Percentiles rank a stretch among this genome's conserved stretches.
Evolutionary conservation across 768 basidiomycete genomes (phyloP).

Genomic region (Psilocybe subaeruginosa): DNA sequence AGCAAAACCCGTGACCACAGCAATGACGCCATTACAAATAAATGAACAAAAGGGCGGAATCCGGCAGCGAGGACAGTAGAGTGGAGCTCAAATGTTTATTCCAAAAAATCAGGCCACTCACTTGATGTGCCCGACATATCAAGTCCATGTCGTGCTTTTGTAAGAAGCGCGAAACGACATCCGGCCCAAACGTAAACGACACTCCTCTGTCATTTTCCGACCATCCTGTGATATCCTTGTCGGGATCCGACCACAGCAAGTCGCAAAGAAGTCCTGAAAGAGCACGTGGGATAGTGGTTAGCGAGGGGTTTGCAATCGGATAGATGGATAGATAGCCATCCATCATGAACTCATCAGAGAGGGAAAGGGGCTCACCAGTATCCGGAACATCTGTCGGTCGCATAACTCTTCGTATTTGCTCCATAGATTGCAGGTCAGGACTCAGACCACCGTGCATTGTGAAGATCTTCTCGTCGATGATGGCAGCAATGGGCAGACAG

Average conservation of each 20-base stretch:
- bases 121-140: constrained; percentile 98
- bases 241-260: constrained; percentile 97
- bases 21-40: background rate
- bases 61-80: background rate
- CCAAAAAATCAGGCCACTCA: constrained; percentile 36
- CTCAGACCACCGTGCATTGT: constrained; percentile 99
- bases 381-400: constrained; percentile 98
- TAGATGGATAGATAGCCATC: background rate
- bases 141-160: constrained; percentile 99
- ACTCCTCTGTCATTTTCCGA: constrained; percentile 99
- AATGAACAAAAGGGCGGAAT: background rate
- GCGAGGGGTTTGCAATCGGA: constrained; percentile 3
- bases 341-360: background rate
- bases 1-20: background rate
- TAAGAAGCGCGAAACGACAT: constrained; percentile 96
- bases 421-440: constrained; percentile 98
- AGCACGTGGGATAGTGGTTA: background rate
- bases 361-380: constrained; percentile 65
- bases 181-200: constrained; percentile 98
- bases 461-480: constrained; percentile 99
- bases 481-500: constrained; percentile 97
- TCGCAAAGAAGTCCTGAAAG: constrained; percentile 87
- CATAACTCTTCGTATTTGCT: constrained; percentile 99
- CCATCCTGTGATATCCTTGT: constrained; percentile 99
- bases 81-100: background rate